phyloP scores from a whole-genome alignment of 2,329 filamentous ascomycete species.

The Pseudogymnoascus sp. region DNA sequence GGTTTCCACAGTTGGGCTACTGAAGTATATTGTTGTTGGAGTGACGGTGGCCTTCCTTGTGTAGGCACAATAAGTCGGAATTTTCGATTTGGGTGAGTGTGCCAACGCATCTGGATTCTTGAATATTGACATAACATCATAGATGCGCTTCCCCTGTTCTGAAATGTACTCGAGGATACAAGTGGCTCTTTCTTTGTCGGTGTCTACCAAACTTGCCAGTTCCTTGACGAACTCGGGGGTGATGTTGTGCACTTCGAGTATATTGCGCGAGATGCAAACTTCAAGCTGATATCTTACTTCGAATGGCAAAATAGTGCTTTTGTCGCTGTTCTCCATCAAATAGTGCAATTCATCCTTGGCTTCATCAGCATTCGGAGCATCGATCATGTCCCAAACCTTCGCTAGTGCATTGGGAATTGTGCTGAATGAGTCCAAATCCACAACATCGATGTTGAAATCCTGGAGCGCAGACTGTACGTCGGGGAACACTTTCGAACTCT shows the following conservation, averaged over 20 bases:
- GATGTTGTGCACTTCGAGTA: slow-evolving; percentile 72
- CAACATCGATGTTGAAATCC: slow-evolving; percentile 65
- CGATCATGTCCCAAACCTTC: slow-evolving; percentile 40
- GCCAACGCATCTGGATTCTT: slow-evolving; percentile 43
- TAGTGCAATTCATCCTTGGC: slow-evolving; percentile 20
- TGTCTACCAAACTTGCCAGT: slow-evolving; percentile 46
- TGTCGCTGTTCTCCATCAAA: slow-evolving; percentile 16
- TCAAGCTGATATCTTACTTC: slow-evolving; percentile 83
- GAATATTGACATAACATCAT: slow-evolving; percentile 70
- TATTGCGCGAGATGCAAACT: slow-evolving; percentile 77
- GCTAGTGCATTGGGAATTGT: slow-evolving; percentile 32
- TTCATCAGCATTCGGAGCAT: slow-evolving; percentile 18
- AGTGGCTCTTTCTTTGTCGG: slow-evolving; percentile 45
- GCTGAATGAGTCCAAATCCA: slow-evolving; percentile 38
- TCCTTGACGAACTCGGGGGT: slow-evolving; percentile 58
- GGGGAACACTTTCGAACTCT: slow-evolving; percentile 29
- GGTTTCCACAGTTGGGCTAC: slow-evolving; percentile 72
- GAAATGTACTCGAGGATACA: slow-evolving; percentile 69
- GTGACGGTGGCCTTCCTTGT: slow-evolving; percentile 75
- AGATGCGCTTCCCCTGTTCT: slow-evolving; percentile 55
- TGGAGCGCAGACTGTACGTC: slow-evolving; percentile 39
- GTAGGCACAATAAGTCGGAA: slow-evolving; percentile 68
- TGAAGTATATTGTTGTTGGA: slow-evolving; percentile 74
- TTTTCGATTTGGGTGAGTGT: slow-evolving; percentile 42
- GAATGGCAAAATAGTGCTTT: slow-evolving; percentile 51